Evolutionary conservation across 331 rosid species (phyloP).

Genomic region (Rhamnella rubrinervis): DNA sequence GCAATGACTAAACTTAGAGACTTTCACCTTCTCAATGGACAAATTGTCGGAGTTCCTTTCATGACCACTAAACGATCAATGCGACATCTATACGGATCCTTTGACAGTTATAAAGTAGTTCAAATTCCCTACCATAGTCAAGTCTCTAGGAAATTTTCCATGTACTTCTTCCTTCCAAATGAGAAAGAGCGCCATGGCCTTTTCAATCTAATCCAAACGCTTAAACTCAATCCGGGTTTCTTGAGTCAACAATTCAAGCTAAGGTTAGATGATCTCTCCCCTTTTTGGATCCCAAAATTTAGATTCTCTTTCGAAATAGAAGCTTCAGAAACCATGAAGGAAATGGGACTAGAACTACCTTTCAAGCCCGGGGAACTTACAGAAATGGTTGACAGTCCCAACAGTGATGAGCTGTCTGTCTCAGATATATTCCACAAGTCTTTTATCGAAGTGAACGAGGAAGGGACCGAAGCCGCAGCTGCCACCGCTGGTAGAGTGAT

Average conservation of each 20-base stretch:
- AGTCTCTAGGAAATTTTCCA: slow-evolving; percentile 6
- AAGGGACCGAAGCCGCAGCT: slow-evolving; percentile 16
- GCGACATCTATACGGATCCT: neutral
- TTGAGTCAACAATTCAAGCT: slow-evolving; percentile 5
- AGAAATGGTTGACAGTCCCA: slow-evolving; percentile 7
- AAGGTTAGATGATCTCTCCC: neutral
- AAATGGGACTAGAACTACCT: slow-evolving; percentile 15
- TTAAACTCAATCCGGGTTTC: slow-evolving; percentile 6
- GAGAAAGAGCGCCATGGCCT: slow-evolving; percentile 1
- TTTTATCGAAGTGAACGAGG: slow-evolving; percentile 18
- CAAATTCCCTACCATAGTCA: slow-evolving; percentile 23
- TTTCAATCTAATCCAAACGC: slow-evolving; percentile 7
- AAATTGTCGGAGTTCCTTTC: slow-evolving; percentile 1
- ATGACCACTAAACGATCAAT: neutral
- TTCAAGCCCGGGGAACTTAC: slow-evolving; percentile 7
- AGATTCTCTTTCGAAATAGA: slow-evolving; percentile 25
- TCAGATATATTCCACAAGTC: slow-evolving; percentile 20
- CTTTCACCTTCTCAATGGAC: slow-evolving; percentile 23
- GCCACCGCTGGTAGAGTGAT: neutral
- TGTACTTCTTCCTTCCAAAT: slow-evolving; percentile 25
- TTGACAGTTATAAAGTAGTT: neutral
- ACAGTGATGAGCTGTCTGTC: neutral
- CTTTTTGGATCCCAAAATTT: slow-evolving; percentile 22
- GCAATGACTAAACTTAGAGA: slow-evolving; percentile 1
- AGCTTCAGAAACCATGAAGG: slow-evolving; percentile 6